Conservation (phyloP, 257 asterid genomes). For the Gentiana dahurica region DNA sequence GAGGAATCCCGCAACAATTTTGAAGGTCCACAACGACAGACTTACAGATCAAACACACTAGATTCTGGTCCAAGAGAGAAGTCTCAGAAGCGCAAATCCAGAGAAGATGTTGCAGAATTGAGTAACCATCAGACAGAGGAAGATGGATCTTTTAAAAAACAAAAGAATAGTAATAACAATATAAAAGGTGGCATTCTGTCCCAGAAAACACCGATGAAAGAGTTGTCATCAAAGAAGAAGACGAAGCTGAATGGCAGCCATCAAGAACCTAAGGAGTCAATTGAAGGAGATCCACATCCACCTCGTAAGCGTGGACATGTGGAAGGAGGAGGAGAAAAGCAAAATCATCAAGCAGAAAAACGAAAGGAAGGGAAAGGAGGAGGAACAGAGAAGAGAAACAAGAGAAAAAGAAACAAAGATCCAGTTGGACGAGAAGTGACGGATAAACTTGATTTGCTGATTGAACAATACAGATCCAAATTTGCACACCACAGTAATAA, state of each 20-base stretch:
- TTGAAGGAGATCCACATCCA: constrained; percentile 8
- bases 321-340: constrained; percentile 16
- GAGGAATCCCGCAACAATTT: constrained; percentile 19
- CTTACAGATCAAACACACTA: constrained; percentile 12
- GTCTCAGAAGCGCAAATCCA: constrained; percentile 43
- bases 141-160: constrained; percentile 23
- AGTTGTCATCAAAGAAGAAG: constrained; percentile 14
- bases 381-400: constrained; percentile 27
- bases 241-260: constrained; percentile 4
- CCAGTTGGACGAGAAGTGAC: constrained; percentile 63
- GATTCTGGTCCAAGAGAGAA: constrained; percentile 18
- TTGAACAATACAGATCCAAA: constrained; percentile 67
- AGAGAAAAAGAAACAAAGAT: constrained; percentile 41
- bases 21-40: constrained; percentile 21
- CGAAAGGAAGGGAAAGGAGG: constrained; percentile 20
- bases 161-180: constrained; percentile 13
- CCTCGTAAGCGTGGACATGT: constrained; percentile 17
- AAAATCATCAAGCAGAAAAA: constrained; percentile 20
- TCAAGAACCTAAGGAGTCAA: constrained; percentile 16
- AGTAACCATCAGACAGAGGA: constrained; percentile 17
- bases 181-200: constrained; percentile 8
- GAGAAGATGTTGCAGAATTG: constrained; percentile 18
- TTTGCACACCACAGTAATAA: constrained; percentile 24
- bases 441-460: constrained; percentile 72
- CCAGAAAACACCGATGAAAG: constrained; percentile 13